phyloP scores from a whole-genome alignment of 148 eudicot species.

The Pouteria glomerata region DNA sequence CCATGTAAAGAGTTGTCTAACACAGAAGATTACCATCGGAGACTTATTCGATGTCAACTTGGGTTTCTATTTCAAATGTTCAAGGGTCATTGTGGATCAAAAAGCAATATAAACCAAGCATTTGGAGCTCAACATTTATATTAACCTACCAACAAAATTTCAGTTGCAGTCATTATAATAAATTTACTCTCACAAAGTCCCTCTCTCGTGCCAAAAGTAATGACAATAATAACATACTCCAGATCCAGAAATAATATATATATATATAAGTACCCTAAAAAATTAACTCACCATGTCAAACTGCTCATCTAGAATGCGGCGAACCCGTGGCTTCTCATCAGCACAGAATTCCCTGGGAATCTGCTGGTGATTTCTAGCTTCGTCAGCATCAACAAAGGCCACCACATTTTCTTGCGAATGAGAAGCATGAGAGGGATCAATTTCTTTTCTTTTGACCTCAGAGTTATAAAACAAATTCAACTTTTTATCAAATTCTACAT shows the following conservation, averaged over 20 bases:
- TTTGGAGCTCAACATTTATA: background rate
- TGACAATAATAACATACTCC: background rate
- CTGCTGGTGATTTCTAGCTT: slow-evolving; percentile 13
- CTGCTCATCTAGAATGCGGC: slow-evolving; percentile 69
- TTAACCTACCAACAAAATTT: background rate
- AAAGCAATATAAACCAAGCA: background rate
- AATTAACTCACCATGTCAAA: slow-evolving; percentile 75
- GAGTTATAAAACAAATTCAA: slow-evolving; percentile 22
- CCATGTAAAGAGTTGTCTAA: no score
- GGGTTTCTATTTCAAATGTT: no score
- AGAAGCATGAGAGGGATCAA: slow-evolving; percentile 12
- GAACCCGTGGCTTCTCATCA: slow-evolving; percentile 48
- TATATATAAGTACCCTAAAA: slow-evolving; percentile 4
- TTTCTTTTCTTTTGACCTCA: slow-evolving; percentile 13
- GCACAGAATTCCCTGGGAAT: slow-evolving; percentile 3
- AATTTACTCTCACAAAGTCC: background rate
- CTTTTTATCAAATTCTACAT: slow-evolving; percentile 26
- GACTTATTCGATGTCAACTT: no score
- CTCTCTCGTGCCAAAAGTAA: background rate
- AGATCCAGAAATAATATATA: background rate
- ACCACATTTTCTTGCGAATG: slow-evolving; percentile 8
- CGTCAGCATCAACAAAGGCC: slow-evolving; percentile 4
- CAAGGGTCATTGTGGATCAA: background rate
- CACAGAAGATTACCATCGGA: no score
- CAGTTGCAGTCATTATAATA: background rate